These are phyloP conservation scores for Calonectria pseudoturangicola DNA, from an alignment of 2,329 filamentous ascomycete species.

Conservation along the genomic window DNA sequence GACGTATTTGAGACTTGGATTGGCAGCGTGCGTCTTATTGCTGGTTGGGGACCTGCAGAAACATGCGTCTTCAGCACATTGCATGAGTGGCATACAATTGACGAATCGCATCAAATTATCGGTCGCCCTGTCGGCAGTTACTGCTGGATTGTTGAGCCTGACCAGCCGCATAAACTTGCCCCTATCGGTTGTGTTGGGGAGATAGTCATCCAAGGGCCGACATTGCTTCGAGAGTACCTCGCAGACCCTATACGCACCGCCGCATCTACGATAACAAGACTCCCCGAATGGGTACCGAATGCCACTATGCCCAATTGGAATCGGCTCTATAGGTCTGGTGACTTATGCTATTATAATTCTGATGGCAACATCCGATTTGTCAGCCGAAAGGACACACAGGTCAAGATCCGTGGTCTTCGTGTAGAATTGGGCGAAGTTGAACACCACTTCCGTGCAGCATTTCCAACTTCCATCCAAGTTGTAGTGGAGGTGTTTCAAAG, in stretches of 20 bases:
- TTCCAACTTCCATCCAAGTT: no score
- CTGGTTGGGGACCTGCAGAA: background rate
- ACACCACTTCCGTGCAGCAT: conserved; percentile 46
- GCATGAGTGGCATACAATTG: background rate
- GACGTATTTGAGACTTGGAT: conserved; percentile 21
- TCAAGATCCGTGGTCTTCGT: conserved; percentile 66
- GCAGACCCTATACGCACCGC: background rate
- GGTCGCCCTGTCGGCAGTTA: conserved; percentile 52
- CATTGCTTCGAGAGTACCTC: background rate
- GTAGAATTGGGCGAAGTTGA: conserved; percentile 66
- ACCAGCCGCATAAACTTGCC: background rate
- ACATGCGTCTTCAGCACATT: conserved; percentile 1
- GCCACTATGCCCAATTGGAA: no score
- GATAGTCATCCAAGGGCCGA: background rate
- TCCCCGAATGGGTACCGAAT: background rate
- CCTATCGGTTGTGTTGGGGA: background rate
- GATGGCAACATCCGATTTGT: conserved; percentile 65
- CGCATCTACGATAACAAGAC: background rate
- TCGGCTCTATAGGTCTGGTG: conserved; percentile 66
- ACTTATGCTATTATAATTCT: conserved; percentile 64
- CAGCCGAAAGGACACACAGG: conserved; percentile 67
- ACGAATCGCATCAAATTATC: background rate
- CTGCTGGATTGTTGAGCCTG: background rate
- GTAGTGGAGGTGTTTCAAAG: no score
- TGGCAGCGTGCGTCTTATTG: background rate